phyloP scores from a whole-genome alignment of 352 stramenopile genomes.

The Pythium sp. region DNA sequence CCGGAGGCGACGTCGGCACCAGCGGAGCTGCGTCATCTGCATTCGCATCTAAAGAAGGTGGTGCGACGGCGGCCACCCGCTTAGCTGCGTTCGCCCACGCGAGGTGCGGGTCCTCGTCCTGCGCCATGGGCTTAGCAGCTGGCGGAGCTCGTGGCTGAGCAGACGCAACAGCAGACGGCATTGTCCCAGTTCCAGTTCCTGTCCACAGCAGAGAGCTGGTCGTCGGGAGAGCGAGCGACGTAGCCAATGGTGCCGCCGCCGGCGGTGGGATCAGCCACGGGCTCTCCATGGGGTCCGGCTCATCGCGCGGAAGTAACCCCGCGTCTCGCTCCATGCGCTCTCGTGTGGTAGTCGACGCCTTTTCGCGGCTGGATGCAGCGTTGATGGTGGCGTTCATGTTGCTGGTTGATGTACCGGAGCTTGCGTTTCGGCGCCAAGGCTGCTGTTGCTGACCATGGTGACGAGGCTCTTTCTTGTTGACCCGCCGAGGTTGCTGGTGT shows the following conservation, averaged over 20 bases:
- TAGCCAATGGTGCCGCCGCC: not conserved
- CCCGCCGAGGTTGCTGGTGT: slow-evolving; percentile 5
- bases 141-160: not conserved
- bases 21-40: not conserved
- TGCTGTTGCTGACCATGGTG: slow-evolving; percentile 2
- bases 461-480: slow-evolving; percentile 10
- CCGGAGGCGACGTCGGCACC: not conserved
- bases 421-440: slow-evolving; percentile 3
- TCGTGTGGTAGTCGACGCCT: slow-evolving; percentile 14
- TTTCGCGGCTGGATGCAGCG: not conserved
- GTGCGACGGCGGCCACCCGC: not conserved
- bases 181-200: not conserved
- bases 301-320: not conserved
- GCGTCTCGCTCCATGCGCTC: slow-evolving; percentile 19
- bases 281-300: not conserved
- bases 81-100: slow-evolving; percentile 17
- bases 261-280: slow-evolving; percentile 1
- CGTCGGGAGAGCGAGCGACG: slow-evolving; percentile 2
- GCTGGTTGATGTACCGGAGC: not conserved
- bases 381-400: not conserved
- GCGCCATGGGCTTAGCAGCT: not conserved
- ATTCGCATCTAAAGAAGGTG: not conserved
- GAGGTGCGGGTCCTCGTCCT: slow-evolving; percentile 15
- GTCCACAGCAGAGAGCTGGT: slow-evolving; percentile 6
- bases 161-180: not conserved